Conservation (phyloP, 257 asterid species). For the Capsicum baccatum region DNA sequence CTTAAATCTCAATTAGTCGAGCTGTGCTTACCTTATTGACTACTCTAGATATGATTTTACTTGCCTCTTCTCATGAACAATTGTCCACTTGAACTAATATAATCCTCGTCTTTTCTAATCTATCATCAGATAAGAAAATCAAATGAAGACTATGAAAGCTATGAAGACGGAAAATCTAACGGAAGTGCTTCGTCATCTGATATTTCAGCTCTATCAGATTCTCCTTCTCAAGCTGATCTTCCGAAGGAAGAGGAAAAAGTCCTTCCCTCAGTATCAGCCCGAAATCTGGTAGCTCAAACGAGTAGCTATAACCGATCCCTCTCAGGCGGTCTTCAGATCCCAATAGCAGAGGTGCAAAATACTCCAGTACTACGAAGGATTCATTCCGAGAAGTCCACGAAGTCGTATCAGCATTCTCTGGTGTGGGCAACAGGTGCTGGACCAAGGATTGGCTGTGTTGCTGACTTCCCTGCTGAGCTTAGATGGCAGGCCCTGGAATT, state of each 20-base stretch:
- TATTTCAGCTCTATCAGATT: slow-evolving; percentile 40
- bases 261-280: slow-evolving; percentile 35
- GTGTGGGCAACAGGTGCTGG: slow-evolving; percentile 92
- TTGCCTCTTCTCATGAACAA: background rate
- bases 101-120: background rate
- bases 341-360: slow-evolving; percentile 69
- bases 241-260: slow-evolving; percentile 40
- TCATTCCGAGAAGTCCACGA: slow-evolving; percentile 73
- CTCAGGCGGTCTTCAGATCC: slow-evolving; percentile 84
- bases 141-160: slow-evolving; percentile 61
- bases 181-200: slow-evolving; percentile 35
- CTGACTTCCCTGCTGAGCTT: slow-evolving; percentile 81
- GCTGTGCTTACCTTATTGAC: background rate
- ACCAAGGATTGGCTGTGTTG: slow-evolving; percentile 92
- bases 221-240: slow-evolving; percentile 39
- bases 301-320: slow-evolving; percentile 66
- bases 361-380: slow-evolving; percentile 66
- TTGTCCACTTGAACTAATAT: background rate
- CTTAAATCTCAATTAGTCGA: background rate
- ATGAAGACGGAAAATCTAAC: slow-evolving; percentile 38
- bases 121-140: slow-evolving; percentile 64
- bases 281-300: slow-evolving; percentile 45
- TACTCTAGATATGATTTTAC: background rate
- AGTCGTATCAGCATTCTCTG: slow-evolving; percentile 66
- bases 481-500: slow-evolving; percentile 85